Percentiles rank a stretch among this genome's conserved stretches.
phyloP scores from a whole-genome alignment of 2,329 filamentous ascomycete genomes.

The Coleophoma eucalyptorum region DNA sequence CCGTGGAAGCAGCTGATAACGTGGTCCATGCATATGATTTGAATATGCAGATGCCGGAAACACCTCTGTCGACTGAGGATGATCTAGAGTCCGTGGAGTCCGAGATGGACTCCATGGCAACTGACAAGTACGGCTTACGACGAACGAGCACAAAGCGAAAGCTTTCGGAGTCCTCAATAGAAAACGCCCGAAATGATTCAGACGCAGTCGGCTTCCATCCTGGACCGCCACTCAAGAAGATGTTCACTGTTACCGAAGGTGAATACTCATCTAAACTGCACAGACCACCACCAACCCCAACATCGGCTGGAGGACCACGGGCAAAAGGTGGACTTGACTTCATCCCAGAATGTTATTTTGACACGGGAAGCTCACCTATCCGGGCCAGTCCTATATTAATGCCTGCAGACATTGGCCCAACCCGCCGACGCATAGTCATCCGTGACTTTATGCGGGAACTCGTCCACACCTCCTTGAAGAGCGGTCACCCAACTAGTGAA shows the following conservation, averaged over 20 bases:
- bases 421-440: slow-evolving; percentile 19
- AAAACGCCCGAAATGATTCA: slow-evolving; percentile 12
- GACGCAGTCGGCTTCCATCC: slow-evolving; percentile 13
- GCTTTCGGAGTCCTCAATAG: neutral
- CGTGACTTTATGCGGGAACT: slow-evolving; percentile 23
- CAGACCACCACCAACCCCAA: slow-evolving; percentile 3
- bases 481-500: slow-evolving; percentile 19
- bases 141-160: slow-evolving; percentile 3
- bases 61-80: slow-evolving; percentile 33
- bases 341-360: neutral
- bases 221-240: slow-evolving; percentile 21
- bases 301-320: neutral
- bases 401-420: slow-evolving; percentile 12
- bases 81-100: slow-evolving; percentile 2
- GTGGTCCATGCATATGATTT: slow-evolving; percentile 73
- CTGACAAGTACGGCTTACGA: slow-evolving; percentile 2
- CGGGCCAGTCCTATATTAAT: slow-evolving; percentile 2
- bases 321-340: neutral
- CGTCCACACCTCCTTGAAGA: slow-evolving; percentile 20
- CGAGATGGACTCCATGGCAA: neutral
- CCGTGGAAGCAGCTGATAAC: slow-evolving; percentile 71
- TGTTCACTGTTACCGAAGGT: slow-evolving; percentile 17
- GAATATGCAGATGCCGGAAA: slow-evolving; percentile 71
- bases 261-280: slow-evolving; percentile 12
- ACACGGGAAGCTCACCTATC: neutral